phyloP scores from a whole-genome alignment of 2,329 filamentous ascomycete genomes.

The Colletotrichum sp. region DNA sequence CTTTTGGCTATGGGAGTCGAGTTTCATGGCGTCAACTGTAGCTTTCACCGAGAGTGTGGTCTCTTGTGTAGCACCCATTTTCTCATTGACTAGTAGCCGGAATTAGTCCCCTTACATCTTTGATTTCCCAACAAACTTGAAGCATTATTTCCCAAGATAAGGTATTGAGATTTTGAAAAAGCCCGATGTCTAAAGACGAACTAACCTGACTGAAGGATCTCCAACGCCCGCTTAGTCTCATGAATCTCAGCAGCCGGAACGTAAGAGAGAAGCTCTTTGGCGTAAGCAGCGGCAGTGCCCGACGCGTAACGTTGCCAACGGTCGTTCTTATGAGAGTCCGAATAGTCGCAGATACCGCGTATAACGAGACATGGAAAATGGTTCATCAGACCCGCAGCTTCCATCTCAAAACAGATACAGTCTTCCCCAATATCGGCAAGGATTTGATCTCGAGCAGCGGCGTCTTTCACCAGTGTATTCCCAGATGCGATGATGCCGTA shows the following conservation, averaged over 20 bases:
- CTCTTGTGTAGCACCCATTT: too few relatives aligned
- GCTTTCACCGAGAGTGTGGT: too few relatives aligned
- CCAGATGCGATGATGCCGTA: constrained; percentile 34
- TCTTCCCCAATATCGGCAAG: constrained; percentile 22
- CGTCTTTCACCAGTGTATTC: constrained; percentile 41
- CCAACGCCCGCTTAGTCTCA: not conserved
- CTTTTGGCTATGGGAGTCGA: too few relatives aligned
- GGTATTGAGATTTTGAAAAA: too few relatives aligned
- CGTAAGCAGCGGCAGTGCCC: constrained; percentile 33
- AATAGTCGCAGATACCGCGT: constrained; percentile 43
- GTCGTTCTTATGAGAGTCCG: constrained; percentile 43
- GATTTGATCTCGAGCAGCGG: constrained; percentile 31
- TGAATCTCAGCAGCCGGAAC: not conserved
- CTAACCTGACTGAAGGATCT: not conserved
- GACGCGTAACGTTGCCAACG: constrained; percentile 41
- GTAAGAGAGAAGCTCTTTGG: not conserved
- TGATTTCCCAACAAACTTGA: too few relatives aligned
- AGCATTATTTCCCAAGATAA: too few relatives aligned
- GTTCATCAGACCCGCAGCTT: constrained; percentile 30
- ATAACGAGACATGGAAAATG: constrained; percentile 38
- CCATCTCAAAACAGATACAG: constrained; percentile 33
- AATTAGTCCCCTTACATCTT: too few relatives aligned
- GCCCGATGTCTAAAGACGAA: too few relatives aligned
- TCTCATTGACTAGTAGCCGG: too few relatives aligned
- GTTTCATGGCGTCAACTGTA: too few relatives aligned